Evolutionary conservation across 2,329 filamentous ascomycete species (phyloP).

Genomic region (Alternaria burnsii): DNA sequence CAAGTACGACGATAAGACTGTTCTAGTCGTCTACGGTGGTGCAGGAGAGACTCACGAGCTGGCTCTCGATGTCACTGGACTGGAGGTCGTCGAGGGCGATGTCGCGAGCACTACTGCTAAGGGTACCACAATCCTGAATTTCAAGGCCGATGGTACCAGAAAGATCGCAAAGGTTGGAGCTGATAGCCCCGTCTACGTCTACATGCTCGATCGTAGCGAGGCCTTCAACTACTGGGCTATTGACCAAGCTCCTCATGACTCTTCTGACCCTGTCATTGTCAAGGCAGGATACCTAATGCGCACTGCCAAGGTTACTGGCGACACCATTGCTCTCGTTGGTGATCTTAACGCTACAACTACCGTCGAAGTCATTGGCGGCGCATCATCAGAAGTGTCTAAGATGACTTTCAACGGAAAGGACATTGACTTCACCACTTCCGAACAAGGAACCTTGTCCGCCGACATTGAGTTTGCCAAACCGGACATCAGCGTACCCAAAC

Average conservation of each 20-base stretch:
- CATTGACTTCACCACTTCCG: constrained; percentile 51
- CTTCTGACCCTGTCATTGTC: constrained; percentile 60
- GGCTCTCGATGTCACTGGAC: constrained; percentile 54
- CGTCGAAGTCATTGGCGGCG: constrained; percentile 73
- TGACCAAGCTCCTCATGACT: constrained; percentile 52
- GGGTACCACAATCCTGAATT: constrained; percentile 61
- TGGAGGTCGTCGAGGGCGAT: constrained; percentile 54
- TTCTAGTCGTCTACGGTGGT: constrained; percentile 71
- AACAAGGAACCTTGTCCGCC: constrained; percentile 60
- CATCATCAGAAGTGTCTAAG: constrained; percentile 60
- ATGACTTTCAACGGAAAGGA: constrained; percentile 69
- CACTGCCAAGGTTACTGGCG: constrained; percentile 64
- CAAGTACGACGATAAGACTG: constrained; percentile 65
- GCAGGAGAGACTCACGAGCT: constrained; percentile 70
- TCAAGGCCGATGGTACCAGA: constrained; percentile 63
- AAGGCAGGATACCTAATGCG: constrained; percentile 72
- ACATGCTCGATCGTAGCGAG: constrained; percentile 68
- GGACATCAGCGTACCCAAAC: constrained; percentile 63
- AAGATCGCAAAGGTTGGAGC: constrained; percentile 60
- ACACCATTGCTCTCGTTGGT: constrained; percentile 69
- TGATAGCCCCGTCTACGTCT: constrained; percentile 59
- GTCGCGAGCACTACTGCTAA: constrained; percentile 50
- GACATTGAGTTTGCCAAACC: constrained; percentile 62
- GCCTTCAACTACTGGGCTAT: constrained; percentile 76
- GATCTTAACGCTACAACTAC: constrained; percentile 76